phyloP scores from a whole-genome alignment of 768 basidiomycete genomes.

The Pleurotus sapidus region DNA sequence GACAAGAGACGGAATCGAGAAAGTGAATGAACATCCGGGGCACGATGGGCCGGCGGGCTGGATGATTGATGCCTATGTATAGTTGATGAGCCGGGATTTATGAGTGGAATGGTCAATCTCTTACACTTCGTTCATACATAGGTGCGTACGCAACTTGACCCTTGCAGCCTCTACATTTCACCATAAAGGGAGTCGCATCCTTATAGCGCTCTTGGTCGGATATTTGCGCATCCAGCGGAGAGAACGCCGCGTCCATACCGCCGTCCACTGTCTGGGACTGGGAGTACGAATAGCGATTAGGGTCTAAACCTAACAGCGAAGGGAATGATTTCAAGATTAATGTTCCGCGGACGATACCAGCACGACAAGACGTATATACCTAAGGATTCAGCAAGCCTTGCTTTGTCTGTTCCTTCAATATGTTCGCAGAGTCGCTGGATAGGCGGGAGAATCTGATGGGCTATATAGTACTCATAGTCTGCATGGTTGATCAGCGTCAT shows the following conservation, averaged over 20 bases:
- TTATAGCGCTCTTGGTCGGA: slow-evolving; percentile 87
- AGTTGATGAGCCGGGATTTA: neutral
- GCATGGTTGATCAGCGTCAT: slow-evolving; percentile 3
- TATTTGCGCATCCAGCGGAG: slow-evolving; percentile 84
- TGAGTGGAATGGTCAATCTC: slow-evolving; percentile 9
- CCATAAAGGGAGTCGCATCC: slow-evolving; percentile 64
- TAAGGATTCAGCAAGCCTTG: slow-evolving; percentile 91
- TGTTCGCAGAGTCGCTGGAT: slow-evolving; percentile 94
- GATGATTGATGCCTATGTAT: slow-evolving; percentile 63
- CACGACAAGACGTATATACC: slow-evolving; percentile 42
- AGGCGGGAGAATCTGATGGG: slow-evolving; percentile 90
- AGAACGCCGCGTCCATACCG: slow-evolving; percentile 64
- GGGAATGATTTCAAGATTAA: neutral
- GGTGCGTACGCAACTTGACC: slow-evolving; percentile 55
- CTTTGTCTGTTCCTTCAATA: slow-evolving; percentile 92
- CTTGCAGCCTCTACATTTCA: slow-evolving; percentile 79
- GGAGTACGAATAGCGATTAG: slow-evolving; percentile 46
- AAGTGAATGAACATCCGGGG: slow-evolving; percentile 52
- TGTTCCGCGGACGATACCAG: slow-evolving; percentile 4
- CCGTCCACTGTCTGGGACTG: slow-evolving; percentile 20
- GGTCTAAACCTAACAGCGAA: slow-evolving; percentile 48
- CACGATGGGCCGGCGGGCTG: slow-evolving; percentile 67
- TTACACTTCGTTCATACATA: slow-evolving; percentile 57
- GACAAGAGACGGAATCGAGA: slow-evolving; percentile 64
- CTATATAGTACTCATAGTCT: slow-evolving; percentile 93